Evolutionary conservation across 257 asterid species (phyloP), one percentile per base, ranked within the genome.

Genomic region (Primulina tabacum): DNA sequence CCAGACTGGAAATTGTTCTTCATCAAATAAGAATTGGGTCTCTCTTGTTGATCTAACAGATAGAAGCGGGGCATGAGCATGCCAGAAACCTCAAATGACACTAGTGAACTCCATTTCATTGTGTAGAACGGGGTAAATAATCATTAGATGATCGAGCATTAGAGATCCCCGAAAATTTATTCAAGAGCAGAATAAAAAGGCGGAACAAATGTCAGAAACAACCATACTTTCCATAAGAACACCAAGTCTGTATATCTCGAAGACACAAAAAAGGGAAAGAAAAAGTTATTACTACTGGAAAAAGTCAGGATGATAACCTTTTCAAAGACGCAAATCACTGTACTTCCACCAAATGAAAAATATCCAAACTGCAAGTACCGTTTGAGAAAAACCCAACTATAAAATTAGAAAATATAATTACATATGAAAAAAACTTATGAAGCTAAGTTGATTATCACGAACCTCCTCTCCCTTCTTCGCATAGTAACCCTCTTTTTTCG

Each of bases 321-420:
- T 78, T 94, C 97, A 69, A 94, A 94, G 72, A 85, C 89, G 26
- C 97, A 94, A 65, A 94, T 94, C 70, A 94, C 97, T 0, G 99
- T 94, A 67, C 97, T 94, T 80, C 99, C 99, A 52, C 97, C 97
- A 75, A 94, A 94, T 61, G 99, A 89, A 87, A 94, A 94, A 81
- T 91, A 94, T 67, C 99, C 97, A 43, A 91, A 87, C 99, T 94
- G 95, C 76, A 79, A 38, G 66, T 57, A 32, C 70, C 34, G 38
- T 71, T 28, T 26, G 35, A 71, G 35, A 53, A 40, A 38, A 65
- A 62, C 26, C 40, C 7, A 26, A 17, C 52, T 52, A 68, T 29
- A 73, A 35, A 71, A 53, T 60, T 76, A 61, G 9, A n/a, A 14
- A 64, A 63, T 29, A 71, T 69, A 16, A 73, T 12, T 33, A 35